Base-by-base conservation (phyloP, 2,329 filamentous ascomycete species). In the Lanzia echinophila region DNA sequence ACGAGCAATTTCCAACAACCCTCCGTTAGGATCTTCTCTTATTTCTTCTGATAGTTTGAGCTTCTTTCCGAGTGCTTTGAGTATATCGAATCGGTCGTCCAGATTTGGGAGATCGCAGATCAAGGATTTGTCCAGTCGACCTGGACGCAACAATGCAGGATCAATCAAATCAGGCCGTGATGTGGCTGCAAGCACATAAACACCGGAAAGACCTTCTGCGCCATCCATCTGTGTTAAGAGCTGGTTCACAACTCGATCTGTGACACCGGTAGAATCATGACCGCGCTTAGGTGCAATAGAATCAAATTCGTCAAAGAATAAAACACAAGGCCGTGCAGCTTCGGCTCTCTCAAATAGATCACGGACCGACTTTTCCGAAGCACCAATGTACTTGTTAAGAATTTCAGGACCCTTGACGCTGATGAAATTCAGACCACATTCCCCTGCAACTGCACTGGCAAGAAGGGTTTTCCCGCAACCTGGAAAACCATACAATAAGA, bases 271-370 rank as follows among this genome's bases (percentile, higher is more conserved):
- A 1, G 87, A 94, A 69, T 99, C 95, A 68, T 99, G 94, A 0
- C 94, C 94, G 72, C 94, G 82, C 72, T 97, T 99, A 2, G 94
- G 94, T 0, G 95, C 95, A 59, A 99, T 97, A 38, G 88, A 91
- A 72, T 99, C 94, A 67, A 99, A 99, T 69, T 99, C 94, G 67
- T 99, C 94, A 67, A 99, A 99, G 77, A 99, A 99, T 8, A 99
- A 77, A 4, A 99, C 88, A 63, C 94, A 97, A 0, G 95, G 95
- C 56, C 87, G 84, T 4, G 94, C 94, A 3, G 94, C 92, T 66
- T 86, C 84, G 0, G 94, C 94, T 41, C 94, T 83, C 67, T 96
- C 92, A 65, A 99, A 99, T 1, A 99, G 77, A 69, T 99, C 94
- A 41, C 95, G 84, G 6, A 99, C 91, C 57, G 85, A 90, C 76